Base-by-base conservation (phyloP, 1,284 basidiomycete genomes). In the Cutaneotrichosporon dermatis region DNA sequence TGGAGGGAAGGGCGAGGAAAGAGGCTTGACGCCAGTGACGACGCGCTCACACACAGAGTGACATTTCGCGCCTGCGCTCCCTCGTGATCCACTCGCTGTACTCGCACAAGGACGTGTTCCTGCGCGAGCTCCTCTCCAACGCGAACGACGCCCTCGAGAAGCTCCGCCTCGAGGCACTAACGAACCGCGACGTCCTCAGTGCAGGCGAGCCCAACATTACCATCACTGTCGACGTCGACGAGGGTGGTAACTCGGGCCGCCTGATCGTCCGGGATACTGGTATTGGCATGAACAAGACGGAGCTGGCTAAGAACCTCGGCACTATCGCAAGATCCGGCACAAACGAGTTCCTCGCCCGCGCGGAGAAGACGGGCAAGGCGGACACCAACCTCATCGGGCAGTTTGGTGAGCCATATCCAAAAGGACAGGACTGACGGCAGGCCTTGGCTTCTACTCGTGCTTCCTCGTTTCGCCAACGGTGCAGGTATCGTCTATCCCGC, bases 81-180 rank as follows among this genome's bases (percentile, higher is more conserved):
- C 91, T 96, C 64, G 92, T 95, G 63, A 91, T 95, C 69, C 90
- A 93, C 80, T 76, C 74, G 36, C 63, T 76, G 10, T 79, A 70
- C 70, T 77, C 73, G 49, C 62, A 73, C 67, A 91, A 90, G 68
- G 93, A 95, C 61, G 88, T 96, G 51, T 97, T 95, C 76, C 83
- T 97, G 54, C 89, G 93, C 48, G 93, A 97, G 78, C 81, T 96
- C 51, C 84, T 96, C 60, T 95, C 92, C 10, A 97, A 97, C 73
- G 88, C 92, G 40, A 95, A 95, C 75, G 93, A 97, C 76, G 93
- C 94, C 1, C 81, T 96, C 45, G 93, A 97, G 76, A 97, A 96
- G 77, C 83, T 94, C 51, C 88, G 93, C 35, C 80, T 96, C 41
- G 87, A 85, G 34, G 82, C 89, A 11, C 81, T 97, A 64, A 93